Evolutionary conservation across 352 stramenopile species (phyloP), one percentile per base, ranked within the genome.

Genomic region (Phytophthora quininea): DNA sequence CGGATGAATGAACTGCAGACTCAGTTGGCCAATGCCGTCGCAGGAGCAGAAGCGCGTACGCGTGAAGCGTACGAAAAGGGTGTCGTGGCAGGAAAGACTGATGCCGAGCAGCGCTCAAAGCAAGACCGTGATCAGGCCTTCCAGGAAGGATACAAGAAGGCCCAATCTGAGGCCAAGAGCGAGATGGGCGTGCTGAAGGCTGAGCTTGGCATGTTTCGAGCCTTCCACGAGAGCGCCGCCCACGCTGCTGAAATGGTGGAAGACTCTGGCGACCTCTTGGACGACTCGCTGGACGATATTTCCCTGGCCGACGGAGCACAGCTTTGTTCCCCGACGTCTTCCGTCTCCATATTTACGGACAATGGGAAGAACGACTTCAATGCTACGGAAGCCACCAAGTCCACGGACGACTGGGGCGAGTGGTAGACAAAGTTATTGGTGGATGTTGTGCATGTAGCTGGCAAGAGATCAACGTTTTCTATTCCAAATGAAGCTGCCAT

Each of bases 391-490:
- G 35, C 43, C 0, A 24, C 67, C 8, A 79, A 77, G 51, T 60
- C 70, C 3, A 71, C 71, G 3, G 74, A 86, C 43, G 82, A 91
- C 56, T 91, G 82, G 82, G 82, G 82, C 29, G 82, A 91, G 58
- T 91, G 82, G 82, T 91, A 86, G 55, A 52, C 5, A 24, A 15
- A 27, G 32, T 50, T 62, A 33, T 65, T 64, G 35, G 40, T 47
- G n/a, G 19, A 31, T 64, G 29, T 69, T 33, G 33, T 75, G 49
- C 40, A 59, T 71, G 57, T 56, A 54, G 54, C 64, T 58, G 54
- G 27, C 53, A 40, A 60, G 48, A 56, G 51, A 59, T 62, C 53
- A 15, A 40, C 49, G 49, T 49, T 57, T 29, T 58, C 52, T 64
- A 50, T 59, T 4, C 43, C 7, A 30, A 71, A 74, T 74, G 56